Evolutionary conservation across 139 green algal genomes (phyloP).

Genomic region (Chlamydomonas schloesseri): DNA sequence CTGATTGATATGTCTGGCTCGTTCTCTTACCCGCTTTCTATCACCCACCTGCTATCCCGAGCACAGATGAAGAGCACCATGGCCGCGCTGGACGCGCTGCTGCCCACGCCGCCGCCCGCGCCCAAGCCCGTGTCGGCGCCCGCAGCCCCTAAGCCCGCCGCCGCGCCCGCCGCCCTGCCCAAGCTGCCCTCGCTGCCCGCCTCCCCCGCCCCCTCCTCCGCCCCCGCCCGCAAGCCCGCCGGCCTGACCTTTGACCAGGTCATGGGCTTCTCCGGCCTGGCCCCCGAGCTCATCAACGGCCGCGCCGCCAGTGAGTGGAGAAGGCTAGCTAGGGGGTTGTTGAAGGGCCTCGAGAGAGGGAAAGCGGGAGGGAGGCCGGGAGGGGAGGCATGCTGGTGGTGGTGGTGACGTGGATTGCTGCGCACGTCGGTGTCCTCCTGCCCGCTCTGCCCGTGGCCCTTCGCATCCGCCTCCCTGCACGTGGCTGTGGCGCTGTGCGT

Average conservation of each 20-base stretch:
- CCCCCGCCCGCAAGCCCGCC: not conserved
- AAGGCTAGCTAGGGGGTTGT: too few relatives aligned
- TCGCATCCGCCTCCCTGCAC: too few relatives aligned
- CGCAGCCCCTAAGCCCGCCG: not conserved
- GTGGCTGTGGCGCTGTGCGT: too few relatives aligned
- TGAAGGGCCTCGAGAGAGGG: too few relatives aligned
- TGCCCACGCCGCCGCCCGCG: not conserved
- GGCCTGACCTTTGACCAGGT: slow-evolving; percentile 21
- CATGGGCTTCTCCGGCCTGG: slow-evolving; percentile 54
- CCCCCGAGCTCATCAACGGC: slow-evolving; percentile 66
- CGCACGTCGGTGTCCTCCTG: too few relatives aligned
- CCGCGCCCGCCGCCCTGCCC: not conserved
- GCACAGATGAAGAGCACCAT: slow-evolving; percentile 15
- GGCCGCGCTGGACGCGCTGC: slow-evolving; percentile 27
- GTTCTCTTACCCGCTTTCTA: too few relatives aligned
- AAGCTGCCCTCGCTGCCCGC: slow-evolving; percentile 1
- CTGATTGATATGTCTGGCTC: too few relatives aligned
- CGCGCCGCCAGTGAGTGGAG: slow-evolving; percentile 50
- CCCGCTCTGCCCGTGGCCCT: too few relatives aligned
- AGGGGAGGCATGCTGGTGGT: too few relatives aligned
- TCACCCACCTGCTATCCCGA: too few relatives aligned
- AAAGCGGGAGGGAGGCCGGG: too few relatives aligned
- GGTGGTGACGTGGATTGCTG: too few relatives aligned
- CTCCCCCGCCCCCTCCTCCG: not conserved
- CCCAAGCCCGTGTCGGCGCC: not conserved